Base-by-base conservation (phyloP, 169 alveolate species). In the Plasmodium gonderi region DNA sequence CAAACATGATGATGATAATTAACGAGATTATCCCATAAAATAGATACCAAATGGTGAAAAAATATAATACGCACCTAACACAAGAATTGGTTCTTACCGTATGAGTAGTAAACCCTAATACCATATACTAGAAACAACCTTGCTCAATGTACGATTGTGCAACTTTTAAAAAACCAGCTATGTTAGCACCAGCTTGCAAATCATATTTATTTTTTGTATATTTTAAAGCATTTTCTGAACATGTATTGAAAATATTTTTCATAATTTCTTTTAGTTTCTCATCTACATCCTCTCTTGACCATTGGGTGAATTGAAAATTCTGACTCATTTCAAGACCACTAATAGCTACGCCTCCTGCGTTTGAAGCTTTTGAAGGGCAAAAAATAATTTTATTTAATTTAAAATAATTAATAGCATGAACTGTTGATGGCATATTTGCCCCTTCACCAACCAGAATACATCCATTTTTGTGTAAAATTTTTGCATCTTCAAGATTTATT, bases 341-440 rank as follows among this genome's bases (percentile, higher is more conserved):
- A 40, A 96, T 97, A 44, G 97, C 97, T 23, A 97, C 98, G 2
- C 98, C 98, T 6, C 98, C 98, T 23, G 98, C 98, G 90, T 97
- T 97, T 1, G 98, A 97, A 12, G 98, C 98, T 80, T 97, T 97
- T 1, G 96, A 96, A 1, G 98, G 98, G n/a, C 98, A 96, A 26
- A 96, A 81, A 11, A 96, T 36, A 7, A 97, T 82, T 4, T 95
- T 85, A 45, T 92, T 79, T 12, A 68, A 80, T 74, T 94, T 94
- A 81, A 96, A 95, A 40, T 91, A 75, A 69, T 93, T 89, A n/a
- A 90, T 94, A 8, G 98, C 98, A 4, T 94, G 97, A 1, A 85
- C 80, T 6, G 97, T 94, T n/a, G 97, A 91, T 40, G 98, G 98
- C 98, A 97, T 97, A 95, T 97, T 97, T 36, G 98, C 97, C 7